Evolutionary conservation across 768 basidiomycete genomes (phyloP).

Genomic region (Suillus subaureus): DNA sequence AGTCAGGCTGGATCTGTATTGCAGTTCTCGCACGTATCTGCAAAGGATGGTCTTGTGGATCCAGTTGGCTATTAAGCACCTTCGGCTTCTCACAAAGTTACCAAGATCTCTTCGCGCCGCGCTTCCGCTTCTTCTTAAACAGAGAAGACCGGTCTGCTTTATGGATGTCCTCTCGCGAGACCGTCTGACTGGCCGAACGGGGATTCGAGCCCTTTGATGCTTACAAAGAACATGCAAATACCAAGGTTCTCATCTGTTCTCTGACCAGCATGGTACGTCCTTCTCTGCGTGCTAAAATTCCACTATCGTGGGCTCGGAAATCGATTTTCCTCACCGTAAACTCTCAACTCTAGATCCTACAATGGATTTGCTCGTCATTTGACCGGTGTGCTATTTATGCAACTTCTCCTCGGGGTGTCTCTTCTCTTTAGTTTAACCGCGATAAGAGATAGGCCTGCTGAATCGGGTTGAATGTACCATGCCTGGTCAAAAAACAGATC

Average conservation of each 20-base stretch:
- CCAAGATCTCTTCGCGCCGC: not conserved
- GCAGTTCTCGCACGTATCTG: not conserved
- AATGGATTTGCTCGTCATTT: not conserved
- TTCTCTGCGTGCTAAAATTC: not conserved
- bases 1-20: not conserved
- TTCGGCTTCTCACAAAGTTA: not conserved
- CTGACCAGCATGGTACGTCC: not conserved
- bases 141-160: not conserved
- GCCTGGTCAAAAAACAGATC: not conserved
- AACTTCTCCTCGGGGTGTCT: not conserved
- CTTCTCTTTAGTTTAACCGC: not conserved
- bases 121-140: not conserved
- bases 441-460: not conserved
- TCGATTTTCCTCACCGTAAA: not conserved
- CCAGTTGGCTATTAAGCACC: not conserved
- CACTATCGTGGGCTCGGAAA: not conserved
- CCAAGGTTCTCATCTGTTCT: not conserved
- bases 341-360: not conserved
- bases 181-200: not conserved
- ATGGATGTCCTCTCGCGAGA: not conserved
- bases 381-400: constrained; percentile 2
- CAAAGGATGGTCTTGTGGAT: not conserved
- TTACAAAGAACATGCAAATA: not conserved
- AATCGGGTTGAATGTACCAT: not conserved
- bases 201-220: not conserved